These are phyloP conservation scores for Acanthamoeba polyphaga DNA, from an alignment of 208 protist genomes.

Conservation along the genomic window DNA sequence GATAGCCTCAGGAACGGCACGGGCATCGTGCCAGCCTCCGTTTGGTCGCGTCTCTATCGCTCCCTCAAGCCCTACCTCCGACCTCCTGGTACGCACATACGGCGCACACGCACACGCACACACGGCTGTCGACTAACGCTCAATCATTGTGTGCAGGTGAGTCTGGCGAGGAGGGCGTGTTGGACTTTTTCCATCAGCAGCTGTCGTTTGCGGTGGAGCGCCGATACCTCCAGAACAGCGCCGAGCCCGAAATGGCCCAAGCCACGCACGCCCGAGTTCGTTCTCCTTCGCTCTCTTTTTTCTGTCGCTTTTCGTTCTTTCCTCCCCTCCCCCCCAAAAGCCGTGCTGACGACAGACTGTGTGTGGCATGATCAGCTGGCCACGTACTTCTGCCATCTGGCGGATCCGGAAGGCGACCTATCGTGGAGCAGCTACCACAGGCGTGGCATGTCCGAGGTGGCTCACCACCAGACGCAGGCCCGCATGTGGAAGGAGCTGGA, in stretches of 20 bases:
- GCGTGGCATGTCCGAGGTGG: constrained; percentile 75
- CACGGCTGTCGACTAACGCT: no score
- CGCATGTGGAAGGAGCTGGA: constrained; percentile 66
- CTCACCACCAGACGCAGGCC: constrained; percentile 80
- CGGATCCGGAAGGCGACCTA: constrained; percentile 45
- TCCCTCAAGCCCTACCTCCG: constrained; percentile 55
- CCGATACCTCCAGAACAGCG: constrained; percentile 51
- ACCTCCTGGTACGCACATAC: constrained; percentile 8
- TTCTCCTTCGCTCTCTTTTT: not conserved
- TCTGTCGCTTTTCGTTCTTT: not conserved
- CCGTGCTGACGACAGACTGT: not conserved
- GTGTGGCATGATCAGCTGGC: constrained; percentile 25
- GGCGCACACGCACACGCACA: not conserved
- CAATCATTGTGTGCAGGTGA: not conserved
- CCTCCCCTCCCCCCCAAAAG: not conserved
- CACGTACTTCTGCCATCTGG: constrained; percentile 24
- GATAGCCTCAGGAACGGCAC: constrained; percentile 23
- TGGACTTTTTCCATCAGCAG: constrained; percentile 83
- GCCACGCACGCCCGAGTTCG: constrained; percentile 47
- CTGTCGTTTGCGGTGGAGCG: constrained; percentile 74
- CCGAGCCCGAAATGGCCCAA: not conserved
- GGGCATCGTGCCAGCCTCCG: not conserved
- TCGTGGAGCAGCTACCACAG: constrained; percentile 45
- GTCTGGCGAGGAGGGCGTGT: not conserved
- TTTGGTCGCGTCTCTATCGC: constrained; percentile 66